Evolutionary conservation across 2,329 filamentous ascomycete genomes (phyloP).

Genomic region (Periglandula ipomoeae): DNA sequence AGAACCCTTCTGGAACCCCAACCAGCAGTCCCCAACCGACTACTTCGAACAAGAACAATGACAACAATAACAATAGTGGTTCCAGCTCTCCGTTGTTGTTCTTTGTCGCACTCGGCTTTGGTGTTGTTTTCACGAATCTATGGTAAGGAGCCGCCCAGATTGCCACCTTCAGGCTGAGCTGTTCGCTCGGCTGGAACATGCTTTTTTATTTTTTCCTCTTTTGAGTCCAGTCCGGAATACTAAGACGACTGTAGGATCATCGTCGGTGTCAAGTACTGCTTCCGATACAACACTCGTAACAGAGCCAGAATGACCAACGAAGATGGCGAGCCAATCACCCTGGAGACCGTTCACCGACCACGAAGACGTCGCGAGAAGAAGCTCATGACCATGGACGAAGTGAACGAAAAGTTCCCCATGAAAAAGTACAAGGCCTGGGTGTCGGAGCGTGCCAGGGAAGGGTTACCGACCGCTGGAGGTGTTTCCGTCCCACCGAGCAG

Average conservation of each 20-base stretch:
- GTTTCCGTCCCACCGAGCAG: slow-evolving; percentile 67
- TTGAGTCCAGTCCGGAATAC: background rate
- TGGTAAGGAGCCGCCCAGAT: slow-evolving; percentile 55
- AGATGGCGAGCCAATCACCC: slow-evolving; percentile 79
- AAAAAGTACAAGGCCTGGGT: slow-evolving; percentile 97
- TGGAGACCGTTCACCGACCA: slow-evolving; percentile 75
- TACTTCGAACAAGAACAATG: slow-evolving; percentile 11
- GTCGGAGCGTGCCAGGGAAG: slow-evolving; percentile 70
- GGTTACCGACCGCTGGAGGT: slow-evolving; percentile 74
- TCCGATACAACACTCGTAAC: slow-evolving; percentile 93
- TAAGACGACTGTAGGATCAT: slow-evolving; percentile 68
- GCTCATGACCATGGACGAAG: slow-evolving; percentile 97
- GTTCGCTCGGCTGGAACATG: no score
- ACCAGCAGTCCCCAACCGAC: slow-evolving; percentile 10
- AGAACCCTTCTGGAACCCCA: slow-evolving; percentile 8
- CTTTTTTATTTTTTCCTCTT: background rate
- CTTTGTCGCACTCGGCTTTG: slow-evolving; percentile 92
- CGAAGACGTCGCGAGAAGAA: slow-evolving; percentile 94
- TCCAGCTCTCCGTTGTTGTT: slow-evolving; percentile 49
- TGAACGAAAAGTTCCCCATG: slow-evolving; percentile 93
- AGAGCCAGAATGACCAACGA: slow-evolving; percentile 68
- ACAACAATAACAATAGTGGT: slow-evolving; percentile 14
- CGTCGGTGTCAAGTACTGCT: slow-evolving; percentile 98
- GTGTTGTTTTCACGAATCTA: slow-evolving; percentile 96
- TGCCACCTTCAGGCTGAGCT: no score